Base-by-base conservation (phyloP, 805 yeast species). In the Lipomyces yamadae region DNA sequence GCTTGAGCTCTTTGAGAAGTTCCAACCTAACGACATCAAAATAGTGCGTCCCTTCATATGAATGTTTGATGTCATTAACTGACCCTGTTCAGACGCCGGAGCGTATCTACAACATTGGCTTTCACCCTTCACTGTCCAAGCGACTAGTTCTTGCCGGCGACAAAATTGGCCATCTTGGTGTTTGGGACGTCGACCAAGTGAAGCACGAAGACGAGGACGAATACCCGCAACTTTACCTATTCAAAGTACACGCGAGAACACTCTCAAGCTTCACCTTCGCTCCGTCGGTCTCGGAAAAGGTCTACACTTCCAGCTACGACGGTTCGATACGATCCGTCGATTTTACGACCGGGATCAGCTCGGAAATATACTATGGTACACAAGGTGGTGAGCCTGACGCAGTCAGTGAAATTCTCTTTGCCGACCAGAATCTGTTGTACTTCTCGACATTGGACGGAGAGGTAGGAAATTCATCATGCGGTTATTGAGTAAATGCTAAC, bases 81-180 rank as follows among this genome's bases (percentile, higher is more conserved):
- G 35, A 56, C 56, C 24, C 4, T n/a, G 32, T 48, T 29, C 55
- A 68, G 59, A 78, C 73, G 3, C 83, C 84, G 48, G 89, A 88
- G 61, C 81, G 99, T 66, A 87, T 94, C 76, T 86, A 93, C 0
- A 81, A 90, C 1, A 82, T 92, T 53, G 80, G 82, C 52, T 89
- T 91, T 75, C 98, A 94, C 77, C 97, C 98, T 0, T 78, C 90
- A 0, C 76, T 75, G 0, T 83, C 82, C 0, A 86, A 86, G 67
- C 82, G 89, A 70, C 73, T 94, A 3, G 81, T 92, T 1, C 75
- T 91, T 39, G 97, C 92, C 0, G 98, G 98, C 57, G 99, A 95
- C 77, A 91, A 91, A 11, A 78, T 80, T n/a, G 99, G 99, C 4
- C 84, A 86, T 69, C 78, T 92, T 55, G 98, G 98, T 0, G 82